Conservation (phyloP, 2,329 filamentous ascomycete species). For the Curvularia sp. region DNA sequence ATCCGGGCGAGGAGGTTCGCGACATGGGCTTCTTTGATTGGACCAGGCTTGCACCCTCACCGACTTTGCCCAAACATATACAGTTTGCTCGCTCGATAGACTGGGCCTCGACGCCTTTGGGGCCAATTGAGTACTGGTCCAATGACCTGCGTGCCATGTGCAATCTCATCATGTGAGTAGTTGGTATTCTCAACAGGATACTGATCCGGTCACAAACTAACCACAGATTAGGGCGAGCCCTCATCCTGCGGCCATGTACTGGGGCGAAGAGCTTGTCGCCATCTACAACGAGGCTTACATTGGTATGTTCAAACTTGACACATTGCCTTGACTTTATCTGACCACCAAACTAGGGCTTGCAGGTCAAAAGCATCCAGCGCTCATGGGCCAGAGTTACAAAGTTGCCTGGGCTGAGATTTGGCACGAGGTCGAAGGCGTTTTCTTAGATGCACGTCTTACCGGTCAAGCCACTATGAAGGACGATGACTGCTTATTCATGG, state of each 20-base stretch:
- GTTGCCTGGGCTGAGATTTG: slow-evolving; percentile 78
- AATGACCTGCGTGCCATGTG: slow-evolving; percentile 77
- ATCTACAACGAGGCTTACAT: slow-evolving; percentile 76
- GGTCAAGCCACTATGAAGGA: slow-evolving; percentile 86
- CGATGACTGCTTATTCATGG: slow-evolving; percentile 77
- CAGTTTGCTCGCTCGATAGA: slow-evolving; percentile 74
- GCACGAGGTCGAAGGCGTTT: slow-evolving; percentile 71
- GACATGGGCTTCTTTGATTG: slow-evolving; percentile 74
- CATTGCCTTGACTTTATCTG: not conserved
- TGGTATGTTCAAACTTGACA: slow-evolving; percentile 27
- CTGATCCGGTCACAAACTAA: slow-evolving; percentile 8
- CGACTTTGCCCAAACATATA: slow-evolving; percentile 72
- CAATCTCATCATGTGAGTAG: slow-evolving; percentile 73
- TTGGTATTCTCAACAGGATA: not conserved
- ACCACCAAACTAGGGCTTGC: slow-evolving; percentile 58
- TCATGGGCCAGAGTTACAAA: slow-evolving; percentile 76
- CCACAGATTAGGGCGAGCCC: slow-evolving; percentile 42
- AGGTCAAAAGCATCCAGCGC: slow-evolving; percentile 74
- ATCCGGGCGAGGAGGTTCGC: slow-evolving; percentile 30
- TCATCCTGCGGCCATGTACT: slow-evolving; percentile 75
- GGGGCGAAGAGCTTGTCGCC: slow-evolving; percentile 72
- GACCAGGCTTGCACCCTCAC: slow-evolving; percentile 72
- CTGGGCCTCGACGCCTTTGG: slow-evolving; percentile 75
- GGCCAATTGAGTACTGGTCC: slow-evolving; percentile 77
- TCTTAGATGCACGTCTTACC: slow-evolving; percentile 69